These are phyloP conservation scores for Exophiala lecanii-corni DNA, from an alignment of 2,329 filamentous ascomycete genomes.

Conservation along the genomic window DNA sequence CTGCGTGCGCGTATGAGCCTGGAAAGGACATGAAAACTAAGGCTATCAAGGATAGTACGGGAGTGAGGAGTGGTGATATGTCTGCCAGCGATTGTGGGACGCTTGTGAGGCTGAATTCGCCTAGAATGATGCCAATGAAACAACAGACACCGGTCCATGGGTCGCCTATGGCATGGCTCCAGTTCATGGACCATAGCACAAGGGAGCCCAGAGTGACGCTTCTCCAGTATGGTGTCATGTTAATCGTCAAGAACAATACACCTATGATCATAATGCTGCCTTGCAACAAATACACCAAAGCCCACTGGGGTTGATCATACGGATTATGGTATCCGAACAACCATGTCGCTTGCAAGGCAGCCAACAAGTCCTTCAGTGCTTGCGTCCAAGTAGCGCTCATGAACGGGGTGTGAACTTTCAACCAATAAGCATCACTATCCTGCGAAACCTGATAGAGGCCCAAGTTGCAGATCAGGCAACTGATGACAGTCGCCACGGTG, in stretches of 20 bases:
- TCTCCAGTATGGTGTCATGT: constrained; percentile 47
- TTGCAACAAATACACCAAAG: constrained; percentile 50
- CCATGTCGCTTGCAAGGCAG: constrained; percentile 50
- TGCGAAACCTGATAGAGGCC: constrained; percentile 55
- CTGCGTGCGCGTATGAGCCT: constrained; percentile 50
- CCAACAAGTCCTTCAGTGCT: constrained; percentile 43
- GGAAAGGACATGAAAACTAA: constrained; percentile 58
- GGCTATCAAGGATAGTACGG: constrained; percentile 46
- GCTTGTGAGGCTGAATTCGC: constrained; percentile 43
- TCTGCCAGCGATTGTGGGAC: constrained; percentile 36
- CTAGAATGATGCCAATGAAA: constrained; percentile 59
- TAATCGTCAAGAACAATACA: constrained; percentile 49
- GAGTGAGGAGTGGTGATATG: constrained; percentile 41
- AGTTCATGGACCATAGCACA: constrained; percentile 42
- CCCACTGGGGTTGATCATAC: constrained; percentile 59
- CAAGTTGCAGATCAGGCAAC: constrained; percentile 53
- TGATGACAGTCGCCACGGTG: constrained; percentile 50
- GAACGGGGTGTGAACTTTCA: constrained; percentile 47
- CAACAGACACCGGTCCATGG: constrained; percentile 53
- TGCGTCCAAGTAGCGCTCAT: constrained; percentile 37
- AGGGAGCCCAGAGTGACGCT: constrained; percentile 45
- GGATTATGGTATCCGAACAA: constrained; percentile 43
- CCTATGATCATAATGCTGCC: constrained; percentile 54
- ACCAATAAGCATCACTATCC: constrained; percentile 57
- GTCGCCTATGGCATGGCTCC: constrained; percentile 36